Evolutionary conservation across 257 asterid genomes (phyloP).

Genomic region (Solanum piurae): DNA sequence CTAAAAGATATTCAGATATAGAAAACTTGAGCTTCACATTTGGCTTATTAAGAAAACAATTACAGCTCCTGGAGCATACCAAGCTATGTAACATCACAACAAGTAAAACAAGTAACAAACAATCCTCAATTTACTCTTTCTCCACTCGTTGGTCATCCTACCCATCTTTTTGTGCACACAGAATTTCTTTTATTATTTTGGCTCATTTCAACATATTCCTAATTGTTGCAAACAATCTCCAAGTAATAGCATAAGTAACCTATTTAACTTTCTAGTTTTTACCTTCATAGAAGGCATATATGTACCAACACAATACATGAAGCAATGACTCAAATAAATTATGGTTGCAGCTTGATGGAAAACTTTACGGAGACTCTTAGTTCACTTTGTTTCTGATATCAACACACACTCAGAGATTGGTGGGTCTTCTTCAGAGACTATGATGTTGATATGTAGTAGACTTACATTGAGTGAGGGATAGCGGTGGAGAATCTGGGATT

Average conservation of each 20-base stretch:
- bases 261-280: not conserved
- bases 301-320: not conserved
- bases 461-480: constrained; percentile 69
- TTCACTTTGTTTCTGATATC: not conserved
- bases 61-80: not conserved
- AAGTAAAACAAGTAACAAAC: not conserved
- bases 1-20: not conserved
- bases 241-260: not conserved
- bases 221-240: not conserved
- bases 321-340: not conserved
- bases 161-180: not conserved
- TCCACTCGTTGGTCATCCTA: not conserved
- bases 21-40: not conserved
- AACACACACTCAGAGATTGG: not conserved
- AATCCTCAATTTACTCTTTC: not conserved
- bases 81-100: not conserved
- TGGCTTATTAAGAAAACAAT: not conserved
- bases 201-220: not conserved
- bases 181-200: not conserved
- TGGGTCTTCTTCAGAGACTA: not conserved
- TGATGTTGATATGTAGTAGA: not conserved
- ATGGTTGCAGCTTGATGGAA: not conserved
- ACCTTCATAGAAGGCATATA: not conserved
- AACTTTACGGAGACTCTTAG: not conserved
- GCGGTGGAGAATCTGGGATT: constrained; percentile 84